Base-by-base conservation (phyloP, 805 yeast genomes). In the Ogataea allantospora region DNA sequence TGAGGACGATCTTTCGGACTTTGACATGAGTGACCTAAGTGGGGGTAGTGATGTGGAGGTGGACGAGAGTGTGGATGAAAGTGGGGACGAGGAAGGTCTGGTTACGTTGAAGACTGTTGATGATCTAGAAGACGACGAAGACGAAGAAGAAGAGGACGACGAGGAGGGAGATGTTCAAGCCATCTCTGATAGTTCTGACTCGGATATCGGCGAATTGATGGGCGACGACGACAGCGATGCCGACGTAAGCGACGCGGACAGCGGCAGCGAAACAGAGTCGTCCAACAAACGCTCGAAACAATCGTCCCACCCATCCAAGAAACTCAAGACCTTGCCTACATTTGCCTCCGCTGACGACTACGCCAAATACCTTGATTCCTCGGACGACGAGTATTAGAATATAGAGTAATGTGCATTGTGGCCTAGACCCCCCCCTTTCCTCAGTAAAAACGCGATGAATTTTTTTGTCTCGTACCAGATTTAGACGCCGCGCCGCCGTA, bases 261-360 rank as follows among this genome's bases (percentile, higher is more conserved):
- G 15, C n/a, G 40, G 29, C 15, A n/a, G 10, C 10, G 34, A 33
- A 20, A 52, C 53, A 6, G 50, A 42, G 7, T 50, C 44, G 33
- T 40, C 44, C 33, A 55, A 37, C 15, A 40, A 38, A 28, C 50
- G 48, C 55, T 53, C 61, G 40, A 63, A 65, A 28, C 36, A 44
- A 33, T 10, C 31, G 9, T n/a, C 34, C 10, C 19, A 42, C 31
- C 77, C 70, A 56, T 63, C 68, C 30, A 80, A 75, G 59, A 65
- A 84, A 53, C 80, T 75, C 54, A 77, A 38, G 33, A 11, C 73
- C 31, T 67, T 89, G 43, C 97, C 97, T 15, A 70, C 79, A 14
- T 89, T 88, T 66, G 97, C 96, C 1, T 80, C 88, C 30, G 95
- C 80, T 7, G 96, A 85, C 27, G 95, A 85, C 44, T 88, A 88